phyloP scores from a whole-genome alignment of 768 basidiomycete species.

The Phylloporus arenicola region DNA sequence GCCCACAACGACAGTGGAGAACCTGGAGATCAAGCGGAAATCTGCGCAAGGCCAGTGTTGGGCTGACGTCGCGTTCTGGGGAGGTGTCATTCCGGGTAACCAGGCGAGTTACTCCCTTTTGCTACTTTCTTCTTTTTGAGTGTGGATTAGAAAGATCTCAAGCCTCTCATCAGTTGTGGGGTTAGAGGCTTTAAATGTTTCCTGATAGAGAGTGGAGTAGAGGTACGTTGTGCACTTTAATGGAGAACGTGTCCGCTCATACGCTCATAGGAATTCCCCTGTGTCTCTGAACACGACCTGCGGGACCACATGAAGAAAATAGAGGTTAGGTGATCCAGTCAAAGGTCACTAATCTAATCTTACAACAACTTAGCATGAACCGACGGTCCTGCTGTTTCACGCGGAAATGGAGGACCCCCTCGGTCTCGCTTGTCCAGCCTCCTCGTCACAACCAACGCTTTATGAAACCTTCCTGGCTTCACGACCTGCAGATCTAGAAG shows the following conservation, averaged over 20 bases:
- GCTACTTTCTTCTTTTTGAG: background rate
- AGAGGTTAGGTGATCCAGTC: constrained; percentile 41
- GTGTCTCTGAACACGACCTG: constrained; percentile 68
- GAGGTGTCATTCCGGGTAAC: constrained; percentile 91
- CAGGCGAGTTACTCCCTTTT: constrained; percentile 41
- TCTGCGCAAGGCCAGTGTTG: constrained; percentile 66
- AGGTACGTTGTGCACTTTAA: constrained; percentile 44
- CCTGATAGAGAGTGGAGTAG: constrained; percentile 91
- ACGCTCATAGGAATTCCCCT: constrained; percentile 81
- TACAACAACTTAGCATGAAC: constrained; percentile 43
- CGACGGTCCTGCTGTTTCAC: constrained; percentile 82
- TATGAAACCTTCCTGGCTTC: constrained; percentile 86
- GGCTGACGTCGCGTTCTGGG: constrained; percentile 79
- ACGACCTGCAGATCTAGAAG: constrained; percentile 76
- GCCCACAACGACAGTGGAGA: constrained; percentile 80
- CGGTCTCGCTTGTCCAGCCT: constrained; percentile 10
- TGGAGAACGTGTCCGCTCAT: background rate
- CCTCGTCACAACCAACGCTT: constrained; percentile 39
- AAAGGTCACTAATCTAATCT: constrained; percentile 5
- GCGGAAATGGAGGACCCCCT: constrained; percentile 66
- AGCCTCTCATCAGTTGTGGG: constrained; percentile 69
- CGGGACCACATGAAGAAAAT: constrained; percentile 65
- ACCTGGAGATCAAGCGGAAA: constrained; percentile 64
- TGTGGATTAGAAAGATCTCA: constrained; percentile 56
- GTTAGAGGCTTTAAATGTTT: constrained; percentile 98